phyloP scores from a whole-genome alignment of 2,329 filamentous ascomycete genomes.

The Exophiala alcalophila region DNA sequence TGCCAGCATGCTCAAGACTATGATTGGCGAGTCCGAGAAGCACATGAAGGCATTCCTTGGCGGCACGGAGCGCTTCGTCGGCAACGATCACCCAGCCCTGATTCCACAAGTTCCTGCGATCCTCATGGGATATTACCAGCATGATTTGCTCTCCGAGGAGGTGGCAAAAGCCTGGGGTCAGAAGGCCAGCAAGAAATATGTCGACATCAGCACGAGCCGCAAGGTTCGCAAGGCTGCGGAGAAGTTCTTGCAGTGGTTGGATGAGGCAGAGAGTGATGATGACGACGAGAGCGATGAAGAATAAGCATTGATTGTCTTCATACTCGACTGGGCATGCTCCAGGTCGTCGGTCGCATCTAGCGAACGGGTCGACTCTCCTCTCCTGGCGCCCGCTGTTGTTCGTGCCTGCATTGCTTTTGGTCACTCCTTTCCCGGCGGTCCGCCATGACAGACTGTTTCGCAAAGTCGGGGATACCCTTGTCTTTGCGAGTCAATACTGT shows the following conservation, averaged over 20 bases:
- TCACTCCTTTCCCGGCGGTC: conserved; percentile 17
- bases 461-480: conserved; percentile 8
- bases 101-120: conserved; percentile 77
- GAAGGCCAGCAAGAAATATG: conserved; percentile 98
- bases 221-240: conserved; percentile 94
- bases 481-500: conserved; percentile 11
- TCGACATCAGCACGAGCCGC: conserved; percentile 82
- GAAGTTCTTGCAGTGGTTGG: conserved; percentile 91
- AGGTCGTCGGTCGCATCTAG: no score
- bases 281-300: conserved; percentile 52
- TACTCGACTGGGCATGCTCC: no score
- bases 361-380: conserved; percentile 13
- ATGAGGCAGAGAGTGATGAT: conserved; percentile 70
- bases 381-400: conserved; percentile 10
- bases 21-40: conserved; percentile 77
- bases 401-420: conserved; percentile 10
- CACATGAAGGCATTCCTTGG: conserved; percentile 95
- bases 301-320: conserved; percentile 6
- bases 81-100: conserved; percentile 76
- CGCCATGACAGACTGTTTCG: background rate
- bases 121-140: conserved; percentile 83
- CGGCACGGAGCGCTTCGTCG: conserved; percentile 87
- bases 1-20: conserved; percentile 83
- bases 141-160: conserved; percentile 85
- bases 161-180: conserved; percentile 85